A percentile compares a stretch with the other conserved stretches of the same genome.
Conservation (phyloP, 1,139 yeast species). For the Pichia sorboxylosa region DNA sequence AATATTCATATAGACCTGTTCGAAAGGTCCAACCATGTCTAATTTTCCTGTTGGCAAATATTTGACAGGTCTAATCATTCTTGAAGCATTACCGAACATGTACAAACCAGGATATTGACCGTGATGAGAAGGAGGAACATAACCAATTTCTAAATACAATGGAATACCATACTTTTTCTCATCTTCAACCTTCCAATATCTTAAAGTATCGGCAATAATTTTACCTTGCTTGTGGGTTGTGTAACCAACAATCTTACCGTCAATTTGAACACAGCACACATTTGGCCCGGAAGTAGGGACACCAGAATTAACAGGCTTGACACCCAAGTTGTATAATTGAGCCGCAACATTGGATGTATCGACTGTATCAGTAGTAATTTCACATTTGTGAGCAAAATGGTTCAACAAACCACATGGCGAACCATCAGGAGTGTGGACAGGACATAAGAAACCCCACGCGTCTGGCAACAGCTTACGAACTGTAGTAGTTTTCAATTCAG, state of each 20-base stretch:
- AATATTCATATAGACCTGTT: slow-evolving; percentile 91
- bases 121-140: slow-evolving; percentile 85
- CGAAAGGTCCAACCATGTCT: slow-evolving; percentile 93
- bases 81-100: slow-evolving; percentile 80
- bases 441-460: slow-evolving; percentile 98
- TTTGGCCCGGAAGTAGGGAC: slow-evolving; percentile 69
- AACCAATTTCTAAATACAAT: slow-evolving; percentile 79
- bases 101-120: slow-evolving; percentile 97
- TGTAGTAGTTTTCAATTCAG: slow-evolving; percentile 93
- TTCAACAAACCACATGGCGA: slow-evolving; percentile 97
- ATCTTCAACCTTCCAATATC: slow-evolving; percentile 80
- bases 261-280: slow-evolving; percentile 81
- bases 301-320: slow-evolving; percentile 61
- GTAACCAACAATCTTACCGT: slow-evolving; percentile 92
- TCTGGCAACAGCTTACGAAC: slow-evolving; percentile 95
- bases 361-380: slow-evolving; percentile 63
- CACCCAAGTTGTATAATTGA: slow-evolving; percentile 66
- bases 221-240: slow-evolving; percentile 82
- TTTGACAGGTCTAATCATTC: slow-evolving; percentile 94
- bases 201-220: slow-evolving; percentile 76
- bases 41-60: slow-evolving; percentile 74
- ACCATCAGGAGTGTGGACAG: slow-evolving; percentile 99
- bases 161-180: slow-evolving; percentile 63
- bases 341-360: slow-evolving; percentile 67
- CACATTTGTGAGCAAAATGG: slow-evolving; percentile 93